Conservation (phyloP, 306 rosid species). For the Sesbania bispinosa region DNA sequence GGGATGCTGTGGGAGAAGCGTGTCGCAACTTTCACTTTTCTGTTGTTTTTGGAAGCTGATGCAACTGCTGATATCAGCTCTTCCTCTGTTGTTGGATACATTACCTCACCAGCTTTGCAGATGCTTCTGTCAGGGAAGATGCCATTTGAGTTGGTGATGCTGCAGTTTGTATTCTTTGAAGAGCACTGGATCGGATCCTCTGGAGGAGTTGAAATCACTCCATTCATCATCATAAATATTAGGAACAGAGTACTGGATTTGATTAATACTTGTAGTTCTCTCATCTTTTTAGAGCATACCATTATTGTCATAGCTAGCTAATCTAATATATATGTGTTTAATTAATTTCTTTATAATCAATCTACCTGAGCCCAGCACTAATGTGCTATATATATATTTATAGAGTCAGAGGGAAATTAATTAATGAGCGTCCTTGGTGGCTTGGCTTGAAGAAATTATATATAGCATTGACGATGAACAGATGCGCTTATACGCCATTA, state of each 20-base stretch:
- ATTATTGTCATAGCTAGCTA: too few species aligned
- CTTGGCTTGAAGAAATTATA: too few species aligned
- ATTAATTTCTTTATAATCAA: too few species aligned
- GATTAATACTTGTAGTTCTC: background rate
- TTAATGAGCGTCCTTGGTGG: too few species aligned
- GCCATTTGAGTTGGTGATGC: slow-evolving; percentile 59
- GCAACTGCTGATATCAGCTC: slow-evolving; percentile 46
- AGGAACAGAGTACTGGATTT: slow-evolving; percentile 5
- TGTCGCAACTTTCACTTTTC: slow-evolving; percentile 51
- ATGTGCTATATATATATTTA: too few species aligned
- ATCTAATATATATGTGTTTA: too few species aligned
- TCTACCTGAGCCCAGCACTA: too few species aligned
- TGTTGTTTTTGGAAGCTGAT: slow-evolving; percentile 25
- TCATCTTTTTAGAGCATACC: too few species aligned
- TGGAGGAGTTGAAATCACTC: slow-evolving; percentile 41
- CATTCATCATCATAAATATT: background rate
- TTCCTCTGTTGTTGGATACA: slow-evolving; percentile 48
- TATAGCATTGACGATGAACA: too few species aligned
- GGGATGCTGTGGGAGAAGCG: slow-evolving; percentile 69
- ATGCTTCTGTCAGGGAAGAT: slow-evolving; percentile 51
- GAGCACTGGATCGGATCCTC: slow-evolving; percentile 55
- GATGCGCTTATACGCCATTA: too few species aligned
- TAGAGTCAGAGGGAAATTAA: too few species aligned
- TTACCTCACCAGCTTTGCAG: slow-evolving; percentile 39
- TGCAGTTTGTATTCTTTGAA: slow-evolving; percentile 42